Evolutionary conservation across 192 early-diverging fungal genomes (phyloP), one percentile per base, ranked within the genome.

Genomic region (Chytriomyces sp.): DNA sequence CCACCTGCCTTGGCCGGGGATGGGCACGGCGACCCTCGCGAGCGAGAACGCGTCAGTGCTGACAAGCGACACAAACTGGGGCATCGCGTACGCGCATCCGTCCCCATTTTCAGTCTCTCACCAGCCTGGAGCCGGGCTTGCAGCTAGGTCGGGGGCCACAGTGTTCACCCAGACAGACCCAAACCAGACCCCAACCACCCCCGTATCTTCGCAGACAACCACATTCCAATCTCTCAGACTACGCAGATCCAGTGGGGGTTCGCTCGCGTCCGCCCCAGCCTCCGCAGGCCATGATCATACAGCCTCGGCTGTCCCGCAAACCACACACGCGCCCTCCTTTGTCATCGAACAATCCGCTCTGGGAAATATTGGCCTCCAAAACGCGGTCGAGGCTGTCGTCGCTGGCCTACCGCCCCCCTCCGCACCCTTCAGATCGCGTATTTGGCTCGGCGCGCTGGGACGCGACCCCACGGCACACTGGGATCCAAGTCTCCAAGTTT

Each of bases 301-400:
- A n/a, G n/a, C n/a, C n/a, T n/a, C n/a, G n/a, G n/a, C n/a, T n/a
- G n/a, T 79, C 73, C 68, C 80, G 54, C 44, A n/a, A 2, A 12
- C 44, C 44, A 49, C 44, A 19, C 14, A 12, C 22, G 44, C 12
- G 12, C 22, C 22, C 22, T 49, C 22, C 19, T 3, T 64, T 12
- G 12, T 44, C 25, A 41, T 94, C n/a, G 92, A 93, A 64, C 84
- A 88, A 32, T 87, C 89, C 30, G 90, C 77, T 22, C 75, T 89
- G 10, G 96, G 96, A 39, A 98, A 98, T 80, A 94, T 94, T 84
- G 95, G 96, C n/a, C 85, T 98, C 53, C 91, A 94, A 59, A 98
- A 98, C 71, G 93, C 95, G 0, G 86, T 98, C 59, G 90, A 91
- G 19, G 85, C 92, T 31, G 49, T 78, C 37, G 10, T 40, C 25